These are phyloP conservation scores for Trichoderma cornu-damae DNA, from an alignment of 2,329 filamentous ascomycete species.

Conservation along the genomic window DNA sequence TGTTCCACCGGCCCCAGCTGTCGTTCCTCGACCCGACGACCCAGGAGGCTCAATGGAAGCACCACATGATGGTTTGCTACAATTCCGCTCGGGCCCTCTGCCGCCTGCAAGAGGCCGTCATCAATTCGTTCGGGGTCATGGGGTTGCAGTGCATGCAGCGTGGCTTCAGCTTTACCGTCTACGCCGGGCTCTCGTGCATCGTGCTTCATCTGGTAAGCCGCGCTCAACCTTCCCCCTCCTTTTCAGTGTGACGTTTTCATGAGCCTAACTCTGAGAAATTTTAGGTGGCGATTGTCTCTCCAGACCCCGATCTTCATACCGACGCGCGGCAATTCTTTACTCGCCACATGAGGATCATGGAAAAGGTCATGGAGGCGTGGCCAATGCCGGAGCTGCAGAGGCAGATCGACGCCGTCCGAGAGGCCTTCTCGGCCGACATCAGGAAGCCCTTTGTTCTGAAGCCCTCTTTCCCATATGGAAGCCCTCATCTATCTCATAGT, in stretches of 20 bases:
- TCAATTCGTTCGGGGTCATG: slow-evolving; percentile 69
- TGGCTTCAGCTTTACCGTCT: slow-evolving; percentile 94
- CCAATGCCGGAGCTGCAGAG: slow-evolving; percentile 85
- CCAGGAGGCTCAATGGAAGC: slow-evolving; percentile 73
- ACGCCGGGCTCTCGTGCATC: slow-evolving; percentile 82
- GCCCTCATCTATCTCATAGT: slow-evolving; percentile 60
- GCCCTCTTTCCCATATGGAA: slow-evolving; percentile 79
- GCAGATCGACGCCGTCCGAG: slow-evolving; percentile 81
- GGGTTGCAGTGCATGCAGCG: slow-evolving; percentile 89
- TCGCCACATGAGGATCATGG: slow-evolving; percentile 87
- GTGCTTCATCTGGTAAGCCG: slow-evolving; percentile 82
- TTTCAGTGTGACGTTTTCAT: neutral
- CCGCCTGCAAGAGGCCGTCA: slow-evolving; percentile 75
- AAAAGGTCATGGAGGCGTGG: slow-evolving; percentile 77
- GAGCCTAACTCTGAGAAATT: neutral
- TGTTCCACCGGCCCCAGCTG: slow-evolving; percentile 83
- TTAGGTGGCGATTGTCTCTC: slow-evolving; percentile 86
- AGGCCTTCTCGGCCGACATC: slow-evolving; percentile 84
- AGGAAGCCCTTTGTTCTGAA: slow-evolving; percentile 85
- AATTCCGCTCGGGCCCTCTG: slow-evolving; percentile 79
- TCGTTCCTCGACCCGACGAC: slow-evolving; percentile 68
- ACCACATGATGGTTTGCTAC: slow-evolving; percentile 82
- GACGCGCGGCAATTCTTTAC: slow-evolving; percentile 88
- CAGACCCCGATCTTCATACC: slow-evolving; percentile 78
- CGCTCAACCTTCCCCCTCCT: neutral